phyloP scores from a whole-genome alignment of 108 stramenopile genomes.

The Skeletonema tropicum region DNA sequence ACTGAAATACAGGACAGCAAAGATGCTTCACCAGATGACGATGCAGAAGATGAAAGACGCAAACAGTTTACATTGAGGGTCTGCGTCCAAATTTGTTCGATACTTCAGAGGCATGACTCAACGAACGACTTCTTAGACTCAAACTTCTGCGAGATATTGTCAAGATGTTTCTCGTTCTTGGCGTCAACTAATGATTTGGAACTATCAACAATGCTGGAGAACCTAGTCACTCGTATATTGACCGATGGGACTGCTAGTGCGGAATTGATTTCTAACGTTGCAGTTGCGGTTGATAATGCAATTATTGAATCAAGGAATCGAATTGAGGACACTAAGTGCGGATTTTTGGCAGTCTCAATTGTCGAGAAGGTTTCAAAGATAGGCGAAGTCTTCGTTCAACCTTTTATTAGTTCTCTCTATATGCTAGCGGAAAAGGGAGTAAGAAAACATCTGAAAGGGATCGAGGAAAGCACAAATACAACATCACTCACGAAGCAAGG shows the following conservation, averaged over 20 bases:
- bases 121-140: slow-evolving; percentile 6
- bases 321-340: slow-evolving; percentile 12
- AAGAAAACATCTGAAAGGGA: slow-evolving; percentile 46
- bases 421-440: slow-evolving; percentile 46
- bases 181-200: slow-evolving; percentile 14
- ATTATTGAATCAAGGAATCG: slow-evolving; percentile 8
- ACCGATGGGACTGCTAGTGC: slow-evolving; percentile 9
- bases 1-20: slow-evolving; percentile 2
- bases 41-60: neutral
- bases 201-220: slow-evolving; percentile 9
- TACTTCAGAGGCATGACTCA: slow-evolving; percentile 30
- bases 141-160: slow-evolving; percentile 11
- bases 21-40: neutral
- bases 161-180: slow-evolving; percentile 4
- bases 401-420: slow-evolving; percentile 56
- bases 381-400: slow-evolving; percentile 41
- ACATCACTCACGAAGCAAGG: slow-evolving; percentile 50
- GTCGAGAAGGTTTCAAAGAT: slow-evolving; percentile 51
- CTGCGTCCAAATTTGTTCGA: slow-evolving; percentile 19
- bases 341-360: slow-evolving; percentile 54
- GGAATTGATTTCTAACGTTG: slow-evolving; percentile 19
- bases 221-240: slow-evolving; percentile 15
- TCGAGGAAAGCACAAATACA: neutral
- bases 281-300: slow-evolving; percentile 29
- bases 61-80: slow-evolving; percentile 1